Conservation (phyloP, 192 early-diverging fungal species). For the Podila clonocystis region DNA sequence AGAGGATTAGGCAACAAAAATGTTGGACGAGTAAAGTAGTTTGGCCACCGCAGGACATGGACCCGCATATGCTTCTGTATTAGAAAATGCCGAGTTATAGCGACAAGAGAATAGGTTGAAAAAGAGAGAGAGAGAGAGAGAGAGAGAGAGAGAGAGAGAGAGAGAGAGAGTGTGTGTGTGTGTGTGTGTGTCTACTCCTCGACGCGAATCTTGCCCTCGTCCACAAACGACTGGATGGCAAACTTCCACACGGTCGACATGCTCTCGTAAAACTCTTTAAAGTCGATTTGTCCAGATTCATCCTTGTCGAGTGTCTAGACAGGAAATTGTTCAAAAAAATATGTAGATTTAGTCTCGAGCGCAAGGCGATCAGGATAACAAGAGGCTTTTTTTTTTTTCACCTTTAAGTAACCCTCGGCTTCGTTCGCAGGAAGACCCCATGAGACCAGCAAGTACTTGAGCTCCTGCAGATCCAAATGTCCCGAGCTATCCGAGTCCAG, state of each 20-base stretch:
- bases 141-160: not conserved
- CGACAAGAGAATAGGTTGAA: not conserved
- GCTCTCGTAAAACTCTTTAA: constrained; percentile 34
- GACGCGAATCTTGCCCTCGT: constrained; percentile 44
- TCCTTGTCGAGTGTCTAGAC: constrained; percentile 31
- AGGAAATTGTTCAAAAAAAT: not conserved
- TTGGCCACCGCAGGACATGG: not conserved
- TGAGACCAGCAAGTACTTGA: constrained; percentile 27
- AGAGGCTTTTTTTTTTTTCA: not conserved
- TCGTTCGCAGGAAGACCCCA: constrained; percentile 36
- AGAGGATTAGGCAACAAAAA: not conserved
- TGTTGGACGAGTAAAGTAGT: not conserved
- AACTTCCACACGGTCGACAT: constrained; percentile 45
- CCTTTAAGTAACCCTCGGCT: constrained; percentile 35
- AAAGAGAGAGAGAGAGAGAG: not conserved
- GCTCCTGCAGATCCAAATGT: constrained; percentile 22
- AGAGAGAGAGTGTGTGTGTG: not conserved
- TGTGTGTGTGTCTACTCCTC: constrained; percentile 8
- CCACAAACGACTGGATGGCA: constrained; percentile 44
- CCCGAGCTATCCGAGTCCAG: constrained; percentile 39
- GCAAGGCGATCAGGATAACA: not conserved
- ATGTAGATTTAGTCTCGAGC: not conserved
- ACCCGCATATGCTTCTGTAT: too few species aligned
- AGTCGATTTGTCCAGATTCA: constrained; percentile 7
- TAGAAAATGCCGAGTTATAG: not conserved